Percentiles rank a stretch among this genome's conserved stretches.
Evolutionary conservation across 495 filamentous ascomycete genomes (phyloP).

Genomic region (Aspergillus bertholletiae): DNA sequence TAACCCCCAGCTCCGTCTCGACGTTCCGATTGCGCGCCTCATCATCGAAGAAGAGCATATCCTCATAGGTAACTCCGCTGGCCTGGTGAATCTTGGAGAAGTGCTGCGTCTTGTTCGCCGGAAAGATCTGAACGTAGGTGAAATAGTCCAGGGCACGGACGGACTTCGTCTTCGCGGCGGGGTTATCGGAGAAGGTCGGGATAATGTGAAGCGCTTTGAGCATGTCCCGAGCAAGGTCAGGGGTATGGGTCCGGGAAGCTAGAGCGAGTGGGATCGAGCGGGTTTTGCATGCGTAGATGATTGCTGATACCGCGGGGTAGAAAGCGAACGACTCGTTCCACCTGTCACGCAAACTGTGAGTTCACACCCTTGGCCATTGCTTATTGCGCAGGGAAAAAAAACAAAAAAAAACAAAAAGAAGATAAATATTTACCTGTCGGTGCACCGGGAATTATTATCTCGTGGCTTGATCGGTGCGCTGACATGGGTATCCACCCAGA

Average conservation of each 20-base stretch:
- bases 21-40: slow-evolving; percentile 85
- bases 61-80: slow-evolving; percentile 60
- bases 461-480: slow-evolving; percentile 70
- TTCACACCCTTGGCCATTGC: too few relatives aligned
- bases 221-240: slow-evolving; percentile 77
- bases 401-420: too few relatives aligned
- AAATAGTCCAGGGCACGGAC: slow-evolving; percentile 71
- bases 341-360: slow-evolving; percentile 34
- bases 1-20: slow-evolving; percentile 72
- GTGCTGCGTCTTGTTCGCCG: slow-evolving; percentile 80
- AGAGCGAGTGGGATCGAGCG: slow-evolving; percentile 63
- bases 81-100: slow-evolving; percentile 67
- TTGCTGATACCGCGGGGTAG: slow-evolving; percentile 70
- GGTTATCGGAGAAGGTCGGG: slow-evolving; percentile 41
- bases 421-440: slow-evolving; percentile 41
- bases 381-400: too few relatives aligned
- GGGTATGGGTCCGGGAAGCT: slow-evolving; percentile 79
- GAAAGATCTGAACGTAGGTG: slow-evolving; percentile 83
- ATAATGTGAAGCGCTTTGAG: slow-evolving; percentile 70
- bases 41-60: slow-evolving; percentile 98
- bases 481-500: slow-evolving; percentile 95
- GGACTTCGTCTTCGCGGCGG: slow-evolving; percentile 31
- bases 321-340: slow-evolving; percentile 78
- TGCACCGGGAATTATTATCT: slow-evolving; percentile 51
- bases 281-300: slow-evolving; percentile 60